Conservation (phyloP, 306 rosid genomes). For the Vigna unguiculata region DNA sequence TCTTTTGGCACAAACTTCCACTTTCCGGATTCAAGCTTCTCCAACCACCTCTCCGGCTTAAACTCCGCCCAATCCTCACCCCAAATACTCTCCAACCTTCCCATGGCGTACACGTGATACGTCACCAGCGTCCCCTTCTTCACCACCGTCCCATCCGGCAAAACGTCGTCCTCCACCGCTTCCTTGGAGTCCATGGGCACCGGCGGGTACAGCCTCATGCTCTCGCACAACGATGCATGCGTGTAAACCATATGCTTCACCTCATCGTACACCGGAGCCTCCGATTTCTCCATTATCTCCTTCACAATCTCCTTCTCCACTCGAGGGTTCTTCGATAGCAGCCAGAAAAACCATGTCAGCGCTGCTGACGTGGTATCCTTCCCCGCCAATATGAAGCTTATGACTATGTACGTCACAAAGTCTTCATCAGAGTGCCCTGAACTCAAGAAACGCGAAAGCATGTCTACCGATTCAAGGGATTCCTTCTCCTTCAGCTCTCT, state of each 20-base stretch:
- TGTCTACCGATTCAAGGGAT: constrained; percentile 50
- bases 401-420: constrained; percentile 66
- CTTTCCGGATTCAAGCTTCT: constrained; percentile 32
- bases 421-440: constrained; percentile 57
- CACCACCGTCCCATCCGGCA: constrained; percentile 76
- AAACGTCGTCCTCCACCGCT: constrained; percentile 56
- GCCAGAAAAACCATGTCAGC: constrained; percentile 81
- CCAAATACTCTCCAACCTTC: constrained; percentile 65
- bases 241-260: constrained; percentile 71
- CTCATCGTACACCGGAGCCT: constrained; percentile 49
- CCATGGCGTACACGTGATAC: constrained; percentile 69
- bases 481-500: constrained; percentile 45
- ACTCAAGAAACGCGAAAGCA: constrained; percentile 67
- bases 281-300: constrained; percentile 48
- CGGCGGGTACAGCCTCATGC: constrained; percentile 85
- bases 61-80: constrained; percentile 73
- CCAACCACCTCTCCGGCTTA: constrained; percentile 77
- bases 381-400: constrained; percentile 75
- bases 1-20: constrained; percentile 67
- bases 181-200: constrained; percentile 62
- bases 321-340: constrained; percentile 53
- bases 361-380: constrained; percentile 71
- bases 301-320: constrained; percentile 56
- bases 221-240: constrained; percentile 82
- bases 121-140: constrained; percentile 70